phyloP scores from a whole-genome alignment of 148 eudicot genomes.

The Cornus controversa region DNA sequence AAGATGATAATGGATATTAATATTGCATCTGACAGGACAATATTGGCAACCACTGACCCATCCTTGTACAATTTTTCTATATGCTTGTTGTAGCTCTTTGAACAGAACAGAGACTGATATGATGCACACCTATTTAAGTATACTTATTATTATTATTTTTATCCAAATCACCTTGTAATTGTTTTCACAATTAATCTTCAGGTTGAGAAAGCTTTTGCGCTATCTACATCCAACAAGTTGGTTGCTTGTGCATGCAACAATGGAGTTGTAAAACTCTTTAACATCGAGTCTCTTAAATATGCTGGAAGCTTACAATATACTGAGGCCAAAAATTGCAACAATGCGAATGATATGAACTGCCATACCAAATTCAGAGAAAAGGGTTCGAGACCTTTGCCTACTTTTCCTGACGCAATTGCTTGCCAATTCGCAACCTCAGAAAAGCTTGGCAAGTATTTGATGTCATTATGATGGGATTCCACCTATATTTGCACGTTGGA shows the following conservation, averaged over 20 bases:
- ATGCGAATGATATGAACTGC: constrained; percentile 16
- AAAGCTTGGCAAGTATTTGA: constrained; percentile 52
- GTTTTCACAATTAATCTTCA: constrained; percentile 19
- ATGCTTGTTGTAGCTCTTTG: not conserved
- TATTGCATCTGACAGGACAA: not conserved
- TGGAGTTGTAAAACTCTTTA: constrained; percentile 52
- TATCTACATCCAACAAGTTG: constrained; percentile 41
- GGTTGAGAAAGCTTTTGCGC: constrained; percentile 55
- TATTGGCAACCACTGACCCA: not conserved
- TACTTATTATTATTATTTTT: not conserved
- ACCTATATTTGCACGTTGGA: not conserved
- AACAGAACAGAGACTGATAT: not conserved
- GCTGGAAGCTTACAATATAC: constrained; percentile 38
- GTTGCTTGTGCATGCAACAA: constrained; percentile 68
- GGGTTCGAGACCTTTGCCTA: constrained; percentile 18
- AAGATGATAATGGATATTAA: not conserved
- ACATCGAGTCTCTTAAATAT: constrained; percentile 35
- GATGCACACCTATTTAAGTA: constrained; percentile 5
- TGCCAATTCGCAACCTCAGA: constrained; percentile 46
- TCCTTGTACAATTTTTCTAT: not conserved
- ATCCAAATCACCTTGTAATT: too few relatives aligned
- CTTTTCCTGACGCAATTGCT: constrained; percentile 58
- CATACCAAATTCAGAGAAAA: constrained; percentile 4
- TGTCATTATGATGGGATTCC: not conserved
- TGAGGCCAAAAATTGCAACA: constrained; percentile 25